Base-by-base conservation (phyloP, 768 basidiomycete genomes). In the Pleurotus sapidus region DNA sequence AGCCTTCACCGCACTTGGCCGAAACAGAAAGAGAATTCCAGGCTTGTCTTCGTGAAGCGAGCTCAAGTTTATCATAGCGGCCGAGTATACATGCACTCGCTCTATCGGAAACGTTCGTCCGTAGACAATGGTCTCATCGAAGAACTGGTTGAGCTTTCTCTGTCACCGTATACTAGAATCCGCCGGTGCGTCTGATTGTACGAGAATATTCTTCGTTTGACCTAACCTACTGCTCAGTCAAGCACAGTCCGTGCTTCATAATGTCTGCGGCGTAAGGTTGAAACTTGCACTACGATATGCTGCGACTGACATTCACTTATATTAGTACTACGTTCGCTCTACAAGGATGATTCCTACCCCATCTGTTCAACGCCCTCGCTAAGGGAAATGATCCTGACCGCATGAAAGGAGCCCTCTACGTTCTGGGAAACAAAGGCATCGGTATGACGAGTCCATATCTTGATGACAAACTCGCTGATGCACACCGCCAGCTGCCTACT, bases 371-470 rank as follows among this genome's bases (percentile, higher is more conserved):
- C 58, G 84, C 87, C 4, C 71, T 92, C 49, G 71, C 71, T 56
- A 88, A 84, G 64, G 93, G 90, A 5, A 86, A 82, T 57, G 93
- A 95, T 65, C 89, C 93, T 8, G 95, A 98, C 70, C 81, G 89
- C 23, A 95, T 97, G 86, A 98, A 98, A 73, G 96, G 96, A 6
- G 93, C 93, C 15, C 75, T 96, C 40, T 95, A 94, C 67, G 77
- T 91, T 17, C 70, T 92, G 8, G 84, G 84, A 74, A 86, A 87
- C 63, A 89, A 88, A 69, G 86, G 82, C 27, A 86, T 79, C 55
- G 80, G 88, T 88, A 60, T 45, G 82, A 61, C 11, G 51, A 3
- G 23, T 50, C 49, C 37, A 55, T 3, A 58, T 46, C 47, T 5
- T 42, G 39, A 54, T 34, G 55, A 43, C 20, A 37, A 9, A 30